Evolutionary conservation across 2,329 filamentous ascomycete genomes (phyloP), one percentile per base, ranked within the genome.

Genomic region (Cladosporium colombiae): DNA sequence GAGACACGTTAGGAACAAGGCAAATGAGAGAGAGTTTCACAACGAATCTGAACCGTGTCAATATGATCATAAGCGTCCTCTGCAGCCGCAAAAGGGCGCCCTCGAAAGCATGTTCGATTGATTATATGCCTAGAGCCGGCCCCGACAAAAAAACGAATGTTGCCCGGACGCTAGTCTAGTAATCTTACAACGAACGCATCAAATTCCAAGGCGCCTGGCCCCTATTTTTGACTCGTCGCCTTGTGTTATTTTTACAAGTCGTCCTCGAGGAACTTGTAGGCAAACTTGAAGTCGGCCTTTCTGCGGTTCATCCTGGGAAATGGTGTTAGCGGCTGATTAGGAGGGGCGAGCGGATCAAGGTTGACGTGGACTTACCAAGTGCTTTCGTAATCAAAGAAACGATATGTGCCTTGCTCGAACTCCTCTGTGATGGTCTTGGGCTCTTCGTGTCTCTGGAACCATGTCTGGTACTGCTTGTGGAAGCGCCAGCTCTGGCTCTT

Each of bases 401-500:
- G 89, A 82, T 99, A 99, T 27, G 95, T 99, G 69, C 95, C 95
- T 80, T 99, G 95, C 81, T 99, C 95, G 76, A 92, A 98, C 80
- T 99, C 95, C 79, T 99, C 95, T 0, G 95, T 98, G 75, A 99
- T 99, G 73, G 89, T 93, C 84, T 99, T 99, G 21, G 95, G 95
- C 82, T 99, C 95, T 76, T 99, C 95, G 72, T 99, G 95, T 61
- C 95, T 87, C 79, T 99, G 95, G 76, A 99, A 99, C 95, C 95
- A 99, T 1, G 95, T 99, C 79, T 97, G 95, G 77, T 99, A 99
- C 79, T 98, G 95, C 83, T 99, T 99, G 81, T 99, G 95, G 78
- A 99, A 99, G 65, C 95, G 87, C 95, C 95, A 99, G 79, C 93
- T 97, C 79, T 99, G 95, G 71, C 94, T 91, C 81, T 99, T 99